Conservation (phyloP, 2,329 filamentous ascomycete species). For the Tolypocladium cylindrosporum region DNA sequence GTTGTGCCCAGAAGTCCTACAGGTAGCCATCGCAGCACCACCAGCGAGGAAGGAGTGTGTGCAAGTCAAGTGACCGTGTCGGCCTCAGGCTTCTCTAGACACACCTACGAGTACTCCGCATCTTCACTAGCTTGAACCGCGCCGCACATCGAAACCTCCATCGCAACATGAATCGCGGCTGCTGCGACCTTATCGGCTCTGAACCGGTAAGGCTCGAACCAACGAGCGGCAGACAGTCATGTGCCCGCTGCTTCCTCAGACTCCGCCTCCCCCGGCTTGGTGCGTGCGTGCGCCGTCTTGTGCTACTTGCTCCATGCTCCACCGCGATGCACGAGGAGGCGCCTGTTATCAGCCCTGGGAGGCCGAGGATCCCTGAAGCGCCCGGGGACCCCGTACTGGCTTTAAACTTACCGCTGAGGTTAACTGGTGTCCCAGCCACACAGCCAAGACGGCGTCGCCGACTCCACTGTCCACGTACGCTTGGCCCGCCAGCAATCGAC, state of each 20-base stretch:
- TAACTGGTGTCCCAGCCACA: background rate
- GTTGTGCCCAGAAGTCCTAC: background rate
- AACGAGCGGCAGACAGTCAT: background rate
- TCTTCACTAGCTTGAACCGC: background rate
- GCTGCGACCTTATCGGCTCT: background rate
- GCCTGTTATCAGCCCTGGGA: background rate
- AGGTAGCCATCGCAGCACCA: background rate
- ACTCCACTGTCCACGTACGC: conserved; percentile 1
- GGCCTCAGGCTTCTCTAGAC: too few species aligned
- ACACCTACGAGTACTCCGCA: background rate
- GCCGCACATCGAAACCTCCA: background rate
- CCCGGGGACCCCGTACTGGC: background rate
- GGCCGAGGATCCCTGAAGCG: background rate
- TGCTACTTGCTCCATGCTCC: background rate
- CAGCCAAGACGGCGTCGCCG: background rate
- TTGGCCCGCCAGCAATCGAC: background rate
- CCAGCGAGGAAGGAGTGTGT: too few species aligned
- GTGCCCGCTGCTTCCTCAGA: background rate
- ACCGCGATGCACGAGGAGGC: background rate
- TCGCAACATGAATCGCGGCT: too few species aligned
- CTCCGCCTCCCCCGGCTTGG: background rate
- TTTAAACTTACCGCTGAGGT: background rate
- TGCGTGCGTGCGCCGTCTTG: background rate
- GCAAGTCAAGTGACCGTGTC: too few species aligned
- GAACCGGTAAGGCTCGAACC: background rate